A percentile compares a stretch with the other conserved stretches of the same genome.
These are phyloP conservation scores for Curvularia eragrostidis DNA, from an alignment of 2,329 filamentous ascomycete species.

Conservation along the genomic window DNA sequence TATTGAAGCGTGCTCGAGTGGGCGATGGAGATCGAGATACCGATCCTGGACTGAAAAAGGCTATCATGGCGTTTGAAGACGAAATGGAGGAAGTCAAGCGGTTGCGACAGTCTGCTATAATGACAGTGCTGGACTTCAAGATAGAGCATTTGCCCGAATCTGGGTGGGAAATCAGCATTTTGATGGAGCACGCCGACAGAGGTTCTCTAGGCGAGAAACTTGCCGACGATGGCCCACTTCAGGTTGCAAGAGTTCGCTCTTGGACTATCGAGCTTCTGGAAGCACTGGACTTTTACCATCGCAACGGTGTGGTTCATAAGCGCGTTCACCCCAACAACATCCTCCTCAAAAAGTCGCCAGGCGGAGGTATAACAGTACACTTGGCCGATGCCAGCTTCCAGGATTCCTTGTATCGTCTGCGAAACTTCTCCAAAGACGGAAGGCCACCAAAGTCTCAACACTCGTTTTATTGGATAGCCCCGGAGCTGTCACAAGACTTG, in stretches of 20 bases:
- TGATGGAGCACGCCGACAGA: conserved; percentile 80
- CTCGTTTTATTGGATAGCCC: conserved; percentile 82
- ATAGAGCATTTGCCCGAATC: conserved; percentile 62
- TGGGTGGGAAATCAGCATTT: conserved; percentile 74
- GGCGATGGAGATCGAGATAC: conserved; percentile 62
- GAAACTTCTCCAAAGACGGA: conserved; percentile 58
- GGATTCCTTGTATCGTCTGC: conserved; percentile 69
- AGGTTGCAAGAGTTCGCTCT: conserved; percentile 76
- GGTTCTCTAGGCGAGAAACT: conserved; percentile 84
- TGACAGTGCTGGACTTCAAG: conserved; percentile 83
- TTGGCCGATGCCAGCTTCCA: conserved; percentile 78
- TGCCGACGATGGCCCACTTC: conserved; percentile 76
- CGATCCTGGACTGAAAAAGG: conserved; percentile 74
- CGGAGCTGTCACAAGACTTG: conserved; percentile 72
- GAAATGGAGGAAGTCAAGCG: conserved; percentile 77
- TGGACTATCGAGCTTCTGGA: conserved; percentile 95
- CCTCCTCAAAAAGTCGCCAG: conserved; percentile 72
- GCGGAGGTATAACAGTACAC: conserved; percentile 72
- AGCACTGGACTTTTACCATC: conserved; percentile 85
- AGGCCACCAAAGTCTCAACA: conserved; percentile 67
- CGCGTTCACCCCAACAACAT: conserved; percentile 82
- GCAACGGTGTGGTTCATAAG: conserved; percentile 82
- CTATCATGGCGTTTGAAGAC: conserved; percentile 77
- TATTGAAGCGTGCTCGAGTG: conserved; percentile 62
- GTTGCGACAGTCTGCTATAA: conserved; percentile 76